Evolutionary conservation across 2,329 filamentous ascomycete genomes (phyloP).

Genomic region (Hypoxylon sp.): DNA sequence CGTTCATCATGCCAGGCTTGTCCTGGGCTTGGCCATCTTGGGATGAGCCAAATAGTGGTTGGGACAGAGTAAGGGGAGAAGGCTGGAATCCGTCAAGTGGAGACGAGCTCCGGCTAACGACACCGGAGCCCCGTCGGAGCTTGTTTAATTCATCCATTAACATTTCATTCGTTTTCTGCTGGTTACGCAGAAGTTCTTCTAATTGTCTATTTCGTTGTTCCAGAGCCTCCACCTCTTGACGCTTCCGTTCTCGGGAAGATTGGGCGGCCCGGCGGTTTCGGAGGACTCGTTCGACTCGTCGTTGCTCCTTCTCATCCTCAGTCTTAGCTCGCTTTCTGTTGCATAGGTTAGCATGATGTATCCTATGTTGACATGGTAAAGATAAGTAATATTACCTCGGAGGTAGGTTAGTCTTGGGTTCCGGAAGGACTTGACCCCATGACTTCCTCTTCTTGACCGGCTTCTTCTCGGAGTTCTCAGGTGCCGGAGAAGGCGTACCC

Average conservation of each 20-base stretch:
- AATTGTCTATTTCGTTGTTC: conserved; percentile 82
- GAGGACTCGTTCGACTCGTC: conserved; percentile 95
- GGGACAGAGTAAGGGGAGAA: conserved; percentile 70
- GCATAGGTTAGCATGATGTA: conserved; percentile 48
- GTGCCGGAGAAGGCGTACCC: conserved; percentile 43
- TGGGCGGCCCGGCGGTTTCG: conserved; percentile 96
- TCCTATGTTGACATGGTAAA: not conserved
- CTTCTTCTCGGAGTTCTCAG: conserved; percentile 71
- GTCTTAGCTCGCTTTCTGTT: conserved; percentile 95
- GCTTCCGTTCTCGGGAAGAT: conserved; percentile 95
- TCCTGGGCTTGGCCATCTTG: conserved; percentile 49
- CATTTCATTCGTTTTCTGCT: conserved; percentile 68
- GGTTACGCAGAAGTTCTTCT: conserved; percentile 72
- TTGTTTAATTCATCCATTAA: conserved; percentile 67
- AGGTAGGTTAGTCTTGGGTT: conserved; percentile 95
- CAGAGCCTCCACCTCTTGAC: conserved; percentile 87
- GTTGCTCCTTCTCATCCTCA: conserved; percentile 98
- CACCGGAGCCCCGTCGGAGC: conserved; percentile 62
- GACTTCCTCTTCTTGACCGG: conserved; percentile 95
- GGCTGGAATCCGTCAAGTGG: conserved; percentile 61
- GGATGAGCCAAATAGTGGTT: conserved; percentile 68
- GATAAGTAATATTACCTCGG: conserved; percentile 74
- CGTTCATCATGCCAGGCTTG: conserved; percentile 59
- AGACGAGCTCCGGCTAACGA: conserved; percentile 59
- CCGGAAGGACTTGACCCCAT: conserved; percentile 96